Evolutionary conservation across 2,329 filamentous ascomycete species (phyloP).

Genomic region (Pseudocercospora fijiensis): DNA sequence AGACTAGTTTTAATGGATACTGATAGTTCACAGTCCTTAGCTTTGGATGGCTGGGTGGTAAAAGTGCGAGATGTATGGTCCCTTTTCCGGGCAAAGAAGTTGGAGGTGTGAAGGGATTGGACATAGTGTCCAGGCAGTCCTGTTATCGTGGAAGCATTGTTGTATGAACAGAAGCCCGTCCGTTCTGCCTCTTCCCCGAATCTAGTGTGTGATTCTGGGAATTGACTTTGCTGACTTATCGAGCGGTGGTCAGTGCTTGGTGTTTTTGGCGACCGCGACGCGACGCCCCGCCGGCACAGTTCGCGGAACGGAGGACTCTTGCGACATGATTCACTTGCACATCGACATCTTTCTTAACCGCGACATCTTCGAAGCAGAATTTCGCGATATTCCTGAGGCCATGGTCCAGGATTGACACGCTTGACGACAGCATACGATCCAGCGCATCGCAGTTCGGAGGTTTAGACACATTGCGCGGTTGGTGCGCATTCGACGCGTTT

Average conservation of each 20-base stretch:
- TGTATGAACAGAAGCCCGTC: neutral
- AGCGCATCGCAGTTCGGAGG: neutral
- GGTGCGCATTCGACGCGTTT: conserved; percentile 2
- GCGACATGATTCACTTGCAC: neutral
- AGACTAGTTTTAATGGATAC: conserved; percentile 92
- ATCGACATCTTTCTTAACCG: neutral
- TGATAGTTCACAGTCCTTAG: conserved; percentile 79
- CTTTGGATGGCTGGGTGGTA: conserved; percentile 69
- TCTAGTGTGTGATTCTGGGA: neutral
- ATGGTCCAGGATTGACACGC: neutral
- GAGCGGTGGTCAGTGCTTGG: neutral
- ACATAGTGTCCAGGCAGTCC: conserved; percentile 28
- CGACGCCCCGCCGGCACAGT: neutral
- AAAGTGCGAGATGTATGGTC: conserved; percentile 67
- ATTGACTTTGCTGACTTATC: neutral
- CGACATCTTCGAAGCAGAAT: neutral
- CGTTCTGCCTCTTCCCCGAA: neutral
- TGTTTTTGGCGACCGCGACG: neutral
- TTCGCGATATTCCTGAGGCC: neutral
- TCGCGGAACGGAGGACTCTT: neutral
- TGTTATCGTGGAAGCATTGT: conserved; percentile 28
- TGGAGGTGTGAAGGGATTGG: conserved; percentile 74
- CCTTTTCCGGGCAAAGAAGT: conserved; percentile 75
- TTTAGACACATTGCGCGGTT: neutral
- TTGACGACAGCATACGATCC: neutral